Conservation (phyloP, 108 stramenopile species). For the Fragilariopsis cylindrus region DNA sequence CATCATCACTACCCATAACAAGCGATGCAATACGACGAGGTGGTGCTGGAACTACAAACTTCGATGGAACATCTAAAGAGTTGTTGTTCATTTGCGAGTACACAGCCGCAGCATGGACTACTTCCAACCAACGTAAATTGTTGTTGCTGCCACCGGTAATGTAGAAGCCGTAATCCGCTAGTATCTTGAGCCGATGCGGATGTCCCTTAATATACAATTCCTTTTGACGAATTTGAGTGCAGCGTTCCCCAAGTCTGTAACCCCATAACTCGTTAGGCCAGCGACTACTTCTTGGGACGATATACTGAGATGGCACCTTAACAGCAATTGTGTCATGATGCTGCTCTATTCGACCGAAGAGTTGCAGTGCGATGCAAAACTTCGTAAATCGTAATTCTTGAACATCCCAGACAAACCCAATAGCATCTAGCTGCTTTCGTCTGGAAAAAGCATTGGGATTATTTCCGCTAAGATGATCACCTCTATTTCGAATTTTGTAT, state of each 20-base stretch:
- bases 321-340: constrained; percentile 26
- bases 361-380: constrained; percentile 53
- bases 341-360: constrained; percentile 52
- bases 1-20: constrained; percentile 37
- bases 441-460: constrained; percentile 29
- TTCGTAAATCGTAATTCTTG: constrained; percentile 57
- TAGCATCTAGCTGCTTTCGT: constrained; percentile 58
- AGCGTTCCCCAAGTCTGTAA: constrained; percentile 78
- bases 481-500: constrained; percentile 60
- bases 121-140: constrained; percentile 72
- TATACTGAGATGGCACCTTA: constrained; percentile 66
- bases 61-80: constrained; percentile 60
- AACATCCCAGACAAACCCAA: constrained; percentile 82
- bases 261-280: constrained; percentile 76
- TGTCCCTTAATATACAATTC: constrained; percentile 71
- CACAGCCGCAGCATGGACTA: constrained; percentile 85
- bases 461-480: constrained; percentile 62
- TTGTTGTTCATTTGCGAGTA: constrained; percentile 76
- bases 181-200: constrained; percentile 49
- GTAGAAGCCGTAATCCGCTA: constrained; percentile 76
- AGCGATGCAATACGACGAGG: constrained; percentile 18
- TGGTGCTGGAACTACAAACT: constrained; percentile 67
- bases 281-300: constrained; percentile 49
- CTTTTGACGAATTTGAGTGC: constrained; percentile 79
- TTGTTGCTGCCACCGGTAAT: constrained; percentile 55